Base-by-base conservation (phyloP, 1,139 yeast species). In the Geotrichum candidum region DNA sequence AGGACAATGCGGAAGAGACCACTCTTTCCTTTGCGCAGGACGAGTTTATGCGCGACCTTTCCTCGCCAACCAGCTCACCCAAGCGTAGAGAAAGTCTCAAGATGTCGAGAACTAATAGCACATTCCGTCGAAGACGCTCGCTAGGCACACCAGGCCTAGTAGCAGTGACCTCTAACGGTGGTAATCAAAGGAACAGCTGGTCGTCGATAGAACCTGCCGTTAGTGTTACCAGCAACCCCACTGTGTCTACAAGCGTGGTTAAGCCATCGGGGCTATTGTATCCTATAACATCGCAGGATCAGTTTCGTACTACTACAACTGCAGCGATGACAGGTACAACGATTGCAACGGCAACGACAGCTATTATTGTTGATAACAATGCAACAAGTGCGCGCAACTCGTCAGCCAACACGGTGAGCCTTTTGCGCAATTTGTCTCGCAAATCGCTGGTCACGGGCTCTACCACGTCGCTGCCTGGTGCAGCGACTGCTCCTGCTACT, bases 401-500 rank as follows among this genome's bases (percentile, higher is more conserved):
- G 7, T 51, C 38, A 2, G 52, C 45, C 13, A 52, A 55, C 45
- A 50, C 52, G 11, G 53, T 48, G 13, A 55, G 33, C 33, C 46
- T 55, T 11, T 33, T 55, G 7, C 58, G 58, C 5, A 55, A 55
- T 33, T 29, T 55, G 48, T 55, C 58, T n/a, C 58, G 58, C 23
- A 55, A 55, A 22, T 55, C 58, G 33, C 58, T 55, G 18, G 58
- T 22, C 4, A 35, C 23, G 15, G 54, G 54, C 1, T 48, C 53
- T 11, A 31, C 46, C 29, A 35, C 53, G n/a, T 55, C 58, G 13
- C 31, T 48, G 18, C 46, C 35, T 31, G 25, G 38, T 22, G 15
- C 18, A 5, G 7, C n/a, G 45, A n/a, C 45, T 38, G 45, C 45
- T 38, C 2, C 18, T 18, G n/a, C 45, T 11, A 6, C 45, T 1